A percentile compares a stretch with the other conserved stretches of the same genome.
phyloP scores from a whole-genome alignment of 2,329 filamentous ascomycete species.

The Monascus ruber region DNA sequence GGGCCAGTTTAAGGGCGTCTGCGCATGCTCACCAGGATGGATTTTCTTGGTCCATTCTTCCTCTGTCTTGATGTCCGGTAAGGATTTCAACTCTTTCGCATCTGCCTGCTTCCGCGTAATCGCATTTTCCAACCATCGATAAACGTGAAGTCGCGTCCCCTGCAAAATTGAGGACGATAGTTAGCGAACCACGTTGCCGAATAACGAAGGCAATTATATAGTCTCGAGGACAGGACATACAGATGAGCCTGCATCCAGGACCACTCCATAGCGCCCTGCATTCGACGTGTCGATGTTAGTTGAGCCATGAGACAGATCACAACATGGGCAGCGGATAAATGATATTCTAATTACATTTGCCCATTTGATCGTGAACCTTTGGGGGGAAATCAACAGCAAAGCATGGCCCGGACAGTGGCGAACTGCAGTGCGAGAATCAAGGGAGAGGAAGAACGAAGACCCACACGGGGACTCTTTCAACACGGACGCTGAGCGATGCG shows the following conservation, averaged over 20 bases:
- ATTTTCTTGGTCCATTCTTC: constrained; percentile 90
- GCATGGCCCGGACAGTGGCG: constrained; percentile 18
- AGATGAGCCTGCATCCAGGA: constrained; percentile 94
- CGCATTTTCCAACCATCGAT: constrained; percentile 76
- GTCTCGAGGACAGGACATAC: constrained; percentile 26
- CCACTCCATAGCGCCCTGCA: constrained; percentile 68
- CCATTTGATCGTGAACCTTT: constrained; percentile 24
- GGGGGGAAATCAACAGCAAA: constrained; percentile 11
- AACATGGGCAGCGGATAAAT: not conserved
- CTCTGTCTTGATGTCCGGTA: constrained; percentile 74
- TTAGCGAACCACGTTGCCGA: not conserved
- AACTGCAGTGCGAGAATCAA: constrained; percentile 1
- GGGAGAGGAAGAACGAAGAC: not conserved
- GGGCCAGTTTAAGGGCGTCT: too few species aligned
- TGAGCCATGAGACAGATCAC: not conserved
- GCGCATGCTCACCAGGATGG: constrained; percentile 53
- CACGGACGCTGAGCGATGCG: too few species aligned
- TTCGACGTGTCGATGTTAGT: not conserved
- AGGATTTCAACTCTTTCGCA: constrained; percentile 48
- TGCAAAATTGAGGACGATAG: constrained; percentile 11
- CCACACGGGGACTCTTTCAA: too few species aligned
- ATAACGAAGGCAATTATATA: not conserved
- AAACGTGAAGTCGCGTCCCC: constrained; percentile 87
- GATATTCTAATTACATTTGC: constrained; percentile 24
- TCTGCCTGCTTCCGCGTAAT: constrained; percentile 53